Evolutionary conservation across 768 basidiomycete genomes (phyloP), one percentile per base, ranked within the genome.

Genomic region (Tephrocybe sp.): DNA sequence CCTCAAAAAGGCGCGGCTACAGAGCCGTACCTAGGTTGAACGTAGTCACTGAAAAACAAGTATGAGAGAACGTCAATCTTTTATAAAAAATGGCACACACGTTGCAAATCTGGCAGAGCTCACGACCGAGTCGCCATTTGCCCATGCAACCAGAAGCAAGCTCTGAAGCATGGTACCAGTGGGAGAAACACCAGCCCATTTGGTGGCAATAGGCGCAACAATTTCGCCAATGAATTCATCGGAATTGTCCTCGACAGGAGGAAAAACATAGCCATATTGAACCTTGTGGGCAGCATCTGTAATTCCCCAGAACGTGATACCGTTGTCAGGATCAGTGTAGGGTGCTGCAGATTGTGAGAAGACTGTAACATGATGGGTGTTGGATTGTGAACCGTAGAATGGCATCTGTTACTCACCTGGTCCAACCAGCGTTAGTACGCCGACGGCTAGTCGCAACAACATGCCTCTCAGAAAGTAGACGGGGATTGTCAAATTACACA

Each of bases 221-320:
- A 84, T 77, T 62, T 82, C 79, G 42, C 77, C 83, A 55, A 85
- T 80, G 59, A 83, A 84, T 56, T 85, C 83, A 13, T 66, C 69
- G 18, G 75, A 62, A 22, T 69, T 65, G 22, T 65, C 48, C 10
- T 64, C 68, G 13, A 75, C 59, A 16, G 76, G 76, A 22, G 81
- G 81, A 56, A 84, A 79, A 25, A 77, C 65, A 51, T 75, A 75
- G 49, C 80, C 80, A 55, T 75, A 72, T 29, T 68, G 70, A 4
- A 78, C 71, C 9, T 57, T 47, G 52, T 74, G 73, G 1, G 64
- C 74, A 21, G 67, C 65, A 24, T 77, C 75, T 1, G 70, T 74
- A 18, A 65, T 52, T 13, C 76, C 76, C 56, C 57, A 69, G 64
- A 82, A 82, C 23, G 73, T 68, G 53, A 81, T 81, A 44, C 81